These are phyloP conservation scores for Berberis vulgaris DNA, from an alignment of 164 flowering plant genomes.

Conservation along the genomic window DNA sequence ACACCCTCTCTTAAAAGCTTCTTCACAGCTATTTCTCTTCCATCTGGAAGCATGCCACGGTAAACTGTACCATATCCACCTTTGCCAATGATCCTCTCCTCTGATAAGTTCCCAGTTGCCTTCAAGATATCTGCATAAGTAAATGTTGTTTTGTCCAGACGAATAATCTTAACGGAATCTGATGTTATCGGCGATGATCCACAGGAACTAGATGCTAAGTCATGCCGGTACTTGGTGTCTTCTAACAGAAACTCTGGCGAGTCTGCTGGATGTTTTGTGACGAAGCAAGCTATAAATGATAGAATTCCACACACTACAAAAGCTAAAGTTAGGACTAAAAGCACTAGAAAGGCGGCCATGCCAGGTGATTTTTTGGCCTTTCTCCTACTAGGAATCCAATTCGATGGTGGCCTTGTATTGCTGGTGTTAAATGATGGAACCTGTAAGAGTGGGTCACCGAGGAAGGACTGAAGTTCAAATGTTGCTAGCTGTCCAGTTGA, in stretches of 20 bases:
- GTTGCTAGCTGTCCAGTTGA: constrained; percentile 67
- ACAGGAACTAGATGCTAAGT: constrained; percentile 29
- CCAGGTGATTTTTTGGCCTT: constrained; percentile 6
- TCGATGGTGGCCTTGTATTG: background rate
- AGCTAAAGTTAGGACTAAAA: constrained; percentile 25
- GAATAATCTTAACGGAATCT: constrained; percentile 50
- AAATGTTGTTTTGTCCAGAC: constrained; percentile 58
- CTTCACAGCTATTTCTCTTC: constrained; percentile 75
- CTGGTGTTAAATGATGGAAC: constrained; percentile 25
- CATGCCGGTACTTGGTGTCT: constrained; percentile 29
- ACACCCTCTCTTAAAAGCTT: constrained; percentile 69
- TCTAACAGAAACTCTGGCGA: constrained; percentile 24
- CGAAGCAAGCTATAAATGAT: constrained; percentile 4
- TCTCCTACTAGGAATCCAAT: background rate
- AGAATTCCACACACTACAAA: constrained; percentile 30
- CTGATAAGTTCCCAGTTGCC: constrained; percentile 67
- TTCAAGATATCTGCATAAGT: constrained; percentile 59
- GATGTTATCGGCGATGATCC: constrained; percentile 49
- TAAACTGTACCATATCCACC: constrained; percentile 88
- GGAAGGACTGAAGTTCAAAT: constrained; percentile 56
- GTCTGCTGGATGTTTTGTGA: background rate
- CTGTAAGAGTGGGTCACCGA: constrained; percentile 55
- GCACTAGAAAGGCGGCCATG: constrained; percentile 18
- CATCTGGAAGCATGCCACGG: constrained; percentile 67
- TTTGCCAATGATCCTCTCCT: constrained; percentile 52